These are phyloP conservation scores for Bromus sterilis DNA, from an alignment of 176 grass and related monocot species.

Conservation along the genomic window DNA sequence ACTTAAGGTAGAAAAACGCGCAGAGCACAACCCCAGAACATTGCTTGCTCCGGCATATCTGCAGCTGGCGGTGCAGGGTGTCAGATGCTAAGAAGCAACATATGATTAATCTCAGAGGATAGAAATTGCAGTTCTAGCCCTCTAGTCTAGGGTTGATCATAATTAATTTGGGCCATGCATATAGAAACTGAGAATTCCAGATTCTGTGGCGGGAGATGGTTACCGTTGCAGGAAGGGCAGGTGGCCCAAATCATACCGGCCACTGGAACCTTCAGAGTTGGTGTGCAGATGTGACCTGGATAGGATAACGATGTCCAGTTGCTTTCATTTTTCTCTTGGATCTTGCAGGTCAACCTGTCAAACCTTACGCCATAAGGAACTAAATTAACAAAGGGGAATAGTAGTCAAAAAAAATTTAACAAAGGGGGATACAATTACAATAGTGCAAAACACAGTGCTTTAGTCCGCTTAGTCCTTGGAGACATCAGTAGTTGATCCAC, in stretches of 20 bases:
- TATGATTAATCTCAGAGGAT: not conserved
- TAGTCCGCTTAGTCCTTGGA: not conserved
- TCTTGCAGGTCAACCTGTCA: not conserved
- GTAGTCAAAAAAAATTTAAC: too few species aligned
- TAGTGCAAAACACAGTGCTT: not conserved
- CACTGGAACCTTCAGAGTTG: slow-evolving; percentile 1
- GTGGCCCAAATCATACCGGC: not conserved
- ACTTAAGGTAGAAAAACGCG: not conserved
- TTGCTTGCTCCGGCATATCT: slow-evolving; percentile 7
- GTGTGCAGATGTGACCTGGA: slow-evolving; percentile 12
- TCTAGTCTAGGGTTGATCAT: not conserved
- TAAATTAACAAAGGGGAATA: not conserved
- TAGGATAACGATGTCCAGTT: not conserved
- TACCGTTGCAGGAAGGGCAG: slow-evolving; percentile 25
- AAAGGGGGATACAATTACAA: not conserved
- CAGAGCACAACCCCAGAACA: not conserved
- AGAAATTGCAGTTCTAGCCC: not conserved
- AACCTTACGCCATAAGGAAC: not conserved
- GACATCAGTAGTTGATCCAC: not conserved
- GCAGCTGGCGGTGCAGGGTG: not conserved
- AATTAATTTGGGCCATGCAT: not conserved
- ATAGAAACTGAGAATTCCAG: not conserved
- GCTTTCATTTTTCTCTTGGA: not conserved
- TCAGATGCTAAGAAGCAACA: not conserved
- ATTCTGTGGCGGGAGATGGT: not conserved